Base-by-base conservation (phyloP, 208 protist genomes). In the Leishmania major region DNA sequence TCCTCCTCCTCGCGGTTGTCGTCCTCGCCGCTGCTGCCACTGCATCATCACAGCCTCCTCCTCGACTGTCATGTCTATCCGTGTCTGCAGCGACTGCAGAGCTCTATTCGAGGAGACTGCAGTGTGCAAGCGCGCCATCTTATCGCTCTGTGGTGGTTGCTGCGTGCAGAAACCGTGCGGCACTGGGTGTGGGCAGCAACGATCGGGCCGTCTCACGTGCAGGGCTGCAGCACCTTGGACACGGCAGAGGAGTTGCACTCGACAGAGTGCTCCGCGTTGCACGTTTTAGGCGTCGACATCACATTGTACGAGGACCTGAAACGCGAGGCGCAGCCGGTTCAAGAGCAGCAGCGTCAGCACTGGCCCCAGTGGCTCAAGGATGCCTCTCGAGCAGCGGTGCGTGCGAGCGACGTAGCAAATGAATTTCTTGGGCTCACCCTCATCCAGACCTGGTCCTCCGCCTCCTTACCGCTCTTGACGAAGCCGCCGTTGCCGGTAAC, bases 401-500 rank as follows among this genome's bases (percentile, higher is more conserved):
- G 75, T 3, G 78, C 76, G 47, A 88, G 84, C 74, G 88, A 93
- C 31, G 87, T 89, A 45, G 86, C 88, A 22, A 84, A 77, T 28
- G 92, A 93, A 73, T 95, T 95, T 73, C 55, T 89, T 5, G 78
- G 78, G 3, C 75, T 89, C 45, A 85, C 88, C 11, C 77, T 88
- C 43, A 71, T 70, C 31, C 31, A 64, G 43, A 17, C n/a, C 43
- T 49, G 47, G 64, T 49, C 77, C 28, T 64, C 77, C 6, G 17
- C 66, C 31, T 40, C 37, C 19, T 71, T 35, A 67, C 25, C n/a
- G 10, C 62, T 43, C 13, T 5, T 31, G 40, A 71, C 8, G 57
- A 60, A 19, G 57, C 7, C 66, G 15, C 66, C 7, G 66, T 31
- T 7, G 69, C 43, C 69, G 4, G 45, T 47, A 35, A 19, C 51